Evolutionary conservation across 305 asterid genomes (phyloP), one percentile per base, ranked within the genome.

Genomic region (Rubia balearica): DNA sequence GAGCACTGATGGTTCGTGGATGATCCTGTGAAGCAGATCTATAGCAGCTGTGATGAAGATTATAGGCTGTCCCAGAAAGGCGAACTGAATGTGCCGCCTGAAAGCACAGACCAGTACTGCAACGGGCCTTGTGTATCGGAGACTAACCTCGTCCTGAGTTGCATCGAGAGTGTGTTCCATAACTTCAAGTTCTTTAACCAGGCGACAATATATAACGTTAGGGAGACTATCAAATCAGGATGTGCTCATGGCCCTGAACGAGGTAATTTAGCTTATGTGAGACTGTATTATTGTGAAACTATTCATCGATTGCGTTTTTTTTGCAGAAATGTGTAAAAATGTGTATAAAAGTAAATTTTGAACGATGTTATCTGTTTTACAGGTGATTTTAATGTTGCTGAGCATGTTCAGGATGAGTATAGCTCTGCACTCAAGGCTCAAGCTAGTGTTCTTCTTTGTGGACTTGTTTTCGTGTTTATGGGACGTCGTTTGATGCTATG

Each of bases 211-310:
- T 24, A 53, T 16, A 85, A 82, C 8, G 82, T 92, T 6, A 79
- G 84, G 14, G 85, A 87, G 46, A 83, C 92, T 0, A 72, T 92
- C 70, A 78, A 83, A 78, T 72, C 80, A 10, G 96, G 97, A 68
- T 92, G 98, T 71, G 75, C 87, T 78, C 59, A 85, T 61, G 97
- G 98, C 49, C 93, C 95, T 42, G 65, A 82, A 74, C 80, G 90
- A 86, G 98, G 97, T 90, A 56, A 48, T 21, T 14, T 22, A 11
- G 43, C 12, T 56, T 19, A 14, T 14, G 6, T 7, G 40, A 36
- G 40, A 36, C 40, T 36, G 40, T 36, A 5, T 36, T 5, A 36
- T 56, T 2, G 30, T 19, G 30, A 5, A 7, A 6, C 61, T 55
- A 19, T 17, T 55, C 27, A 0, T 19, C 11, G 0, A 19, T 55